Percentiles rank a stretch among this genome's conserved stretches.
Evolutionary conservation across 169 alveolate genomes (phyloP).

Genomic region (Plasmodium coatneyi): DNA sequence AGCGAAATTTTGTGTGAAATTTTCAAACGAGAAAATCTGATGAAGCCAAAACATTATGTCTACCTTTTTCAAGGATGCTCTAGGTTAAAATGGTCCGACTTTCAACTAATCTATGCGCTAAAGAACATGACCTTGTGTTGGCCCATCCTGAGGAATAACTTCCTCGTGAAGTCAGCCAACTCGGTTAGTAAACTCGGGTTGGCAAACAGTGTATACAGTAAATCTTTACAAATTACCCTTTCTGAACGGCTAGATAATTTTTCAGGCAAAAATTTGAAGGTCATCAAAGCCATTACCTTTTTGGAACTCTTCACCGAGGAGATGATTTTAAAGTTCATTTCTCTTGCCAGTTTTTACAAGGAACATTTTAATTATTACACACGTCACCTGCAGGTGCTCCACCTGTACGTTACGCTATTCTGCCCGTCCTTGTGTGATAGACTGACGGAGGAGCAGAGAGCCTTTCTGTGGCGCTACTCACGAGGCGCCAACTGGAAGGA

Average conservation of each 20-base stretch:
- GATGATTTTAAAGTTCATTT: slow-evolving; percentile 77
- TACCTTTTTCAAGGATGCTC: slow-evolving; percentile 81
- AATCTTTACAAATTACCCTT: slow-evolving; percentile 80
- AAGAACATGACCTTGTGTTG: slow-evolving; percentile 85
- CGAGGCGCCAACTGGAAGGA: slow-evolving; percentile 40
- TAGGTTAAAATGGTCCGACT: slow-evolving; percentile 80
- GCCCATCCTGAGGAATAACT: slow-evolving; percentile 85
- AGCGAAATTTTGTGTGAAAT: slow-evolving; percentile 73
- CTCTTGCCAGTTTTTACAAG: slow-evolving; percentile 78
- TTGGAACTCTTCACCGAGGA: slow-evolving; percentile 81
- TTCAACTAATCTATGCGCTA: slow-evolving; percentile 79
- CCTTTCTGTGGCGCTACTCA: slow-evolving; percentile 36
- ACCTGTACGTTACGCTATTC: slow-evolving; percentile 73
- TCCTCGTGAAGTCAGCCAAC: slow-evolving; percentile 83
- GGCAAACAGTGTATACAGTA: slow-evolving; percentile 73
- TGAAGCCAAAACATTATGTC: slow-evolving; percentile 87
- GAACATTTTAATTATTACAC: slow-evolving; percentile 78
- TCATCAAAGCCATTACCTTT: slow-evolving; percentile 73
- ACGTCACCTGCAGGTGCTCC: slow-evolving; percentile 79
- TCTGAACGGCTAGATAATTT: slow-evolving; percentile 75
- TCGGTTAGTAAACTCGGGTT: slow-evolving; percentile 80
- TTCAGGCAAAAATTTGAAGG: slow-evolving; percentile 66
- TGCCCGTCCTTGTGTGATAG: slow-evolving; percentile 14
- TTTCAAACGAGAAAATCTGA: slow-evolving; percentile 76
- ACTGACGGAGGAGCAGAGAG: slow-evolving; percentile 37